A percentile compares a stretch with the other conserved stretches of the same genome.
phyloP scores from a whole-genome alignment of 1,284 basidiomycete species.

The Marasmius sp. region DNA sequence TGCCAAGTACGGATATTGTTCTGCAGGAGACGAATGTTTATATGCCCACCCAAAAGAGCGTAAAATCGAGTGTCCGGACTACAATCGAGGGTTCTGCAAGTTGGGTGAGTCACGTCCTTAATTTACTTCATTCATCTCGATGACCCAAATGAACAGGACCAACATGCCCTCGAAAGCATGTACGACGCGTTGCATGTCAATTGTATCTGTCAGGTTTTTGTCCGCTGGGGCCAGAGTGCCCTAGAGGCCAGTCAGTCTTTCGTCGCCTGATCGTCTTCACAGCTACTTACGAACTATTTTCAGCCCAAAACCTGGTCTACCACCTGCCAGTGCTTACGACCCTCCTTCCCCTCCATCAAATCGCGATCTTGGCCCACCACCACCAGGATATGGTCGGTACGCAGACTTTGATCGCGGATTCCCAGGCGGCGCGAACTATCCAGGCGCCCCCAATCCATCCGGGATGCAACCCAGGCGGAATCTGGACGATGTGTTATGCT shows the following conservation, averaged over 20 bases:
- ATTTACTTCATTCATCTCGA: conserved; percentile 6
- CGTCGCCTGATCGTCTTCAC: conserved; percentile 8
- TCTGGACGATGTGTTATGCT: conserved; percentile 86
- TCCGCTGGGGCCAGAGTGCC: conserved; percentile 89
- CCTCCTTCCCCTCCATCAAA: conserved; percentile 75
- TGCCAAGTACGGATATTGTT: conserved; percentile 97
- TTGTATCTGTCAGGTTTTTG: conserved; percentile 94
- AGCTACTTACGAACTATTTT: conserved; percentile 13
- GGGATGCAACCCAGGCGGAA: conserved; percentile 60
- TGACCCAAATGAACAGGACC: conserved; percentile 60
- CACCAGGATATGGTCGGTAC: conserved; percentile 86
- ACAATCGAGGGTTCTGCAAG: conserved; percentile 94
- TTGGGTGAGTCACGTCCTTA: conserved; percentile 57
- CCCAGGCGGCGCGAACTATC: conserved; percentile 32
- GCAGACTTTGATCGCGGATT: conserved; percentile 72
- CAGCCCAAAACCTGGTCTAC: conserved; percentile 75
- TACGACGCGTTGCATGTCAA: conserved; percentile 89
- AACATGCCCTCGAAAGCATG: conserved; percentile 89
- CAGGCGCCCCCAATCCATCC: conserved; percentile 29
- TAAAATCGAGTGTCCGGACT: conserved; percentile 93
- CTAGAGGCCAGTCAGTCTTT: conserved; percentile 82
- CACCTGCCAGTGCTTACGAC: conserved; percentile 75
- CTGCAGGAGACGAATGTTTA: conserved; percentile 96
- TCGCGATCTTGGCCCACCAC: conserved; percentile 86
- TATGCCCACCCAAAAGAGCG: conserved; percentile 97